Evolutionary conservation across 169 alveolate species (phyloP).

Genomic region (Cryptosporidium baileyi): DNA sequence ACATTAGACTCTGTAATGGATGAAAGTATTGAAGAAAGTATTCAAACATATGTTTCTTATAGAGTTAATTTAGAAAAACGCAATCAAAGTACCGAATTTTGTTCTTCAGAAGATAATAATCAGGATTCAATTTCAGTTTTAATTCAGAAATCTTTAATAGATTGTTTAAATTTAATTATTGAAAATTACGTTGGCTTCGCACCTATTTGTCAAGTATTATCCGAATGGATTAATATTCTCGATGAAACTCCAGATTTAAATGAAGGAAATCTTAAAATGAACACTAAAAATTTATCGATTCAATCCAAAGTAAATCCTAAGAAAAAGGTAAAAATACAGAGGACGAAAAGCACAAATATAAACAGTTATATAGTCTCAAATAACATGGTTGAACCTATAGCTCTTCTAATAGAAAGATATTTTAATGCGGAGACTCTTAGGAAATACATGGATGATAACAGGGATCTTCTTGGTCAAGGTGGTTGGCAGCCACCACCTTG

Average conservation of each 20-base stretch:
- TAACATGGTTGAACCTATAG: conserved; percentile 77
- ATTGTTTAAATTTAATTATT: conserved; percentile 22
- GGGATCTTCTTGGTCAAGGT: conserved; percentile 77
- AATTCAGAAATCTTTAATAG: background rate
- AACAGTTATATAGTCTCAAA: background rate
- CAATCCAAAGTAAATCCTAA: background rate
- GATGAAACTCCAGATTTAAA: background rate
- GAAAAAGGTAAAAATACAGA: conserved; percentile 22
- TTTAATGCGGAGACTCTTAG: conserved; percentile 83
- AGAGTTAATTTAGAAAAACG: background rate
- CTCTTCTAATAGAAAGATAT: conserved; percentile 77
- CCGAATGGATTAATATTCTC: conserved; percentile 50
- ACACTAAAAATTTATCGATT: background rate
- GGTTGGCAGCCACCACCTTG: conserved; percentile 87
- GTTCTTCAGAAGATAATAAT: background rate
- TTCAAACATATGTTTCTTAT: conserved; percentile 39
- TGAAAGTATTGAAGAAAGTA: conserved; percentile 10
- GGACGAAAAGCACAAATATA: background rate
- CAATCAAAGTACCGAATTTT: background rate
- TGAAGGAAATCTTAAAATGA: background rate
- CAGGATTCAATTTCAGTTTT: background rate
- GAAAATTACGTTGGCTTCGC: conserved; percentile 54
- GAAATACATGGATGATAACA: conserved; percentile 83
- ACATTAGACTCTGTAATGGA: conserved; percentile 46
- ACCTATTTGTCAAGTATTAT: conserved; percentile 50